Evolutionary conservation across 345 rosid genomes (phyloP), one percentile per base, ranked within the genome.

Genomic region (Firmiana major): DNA sequence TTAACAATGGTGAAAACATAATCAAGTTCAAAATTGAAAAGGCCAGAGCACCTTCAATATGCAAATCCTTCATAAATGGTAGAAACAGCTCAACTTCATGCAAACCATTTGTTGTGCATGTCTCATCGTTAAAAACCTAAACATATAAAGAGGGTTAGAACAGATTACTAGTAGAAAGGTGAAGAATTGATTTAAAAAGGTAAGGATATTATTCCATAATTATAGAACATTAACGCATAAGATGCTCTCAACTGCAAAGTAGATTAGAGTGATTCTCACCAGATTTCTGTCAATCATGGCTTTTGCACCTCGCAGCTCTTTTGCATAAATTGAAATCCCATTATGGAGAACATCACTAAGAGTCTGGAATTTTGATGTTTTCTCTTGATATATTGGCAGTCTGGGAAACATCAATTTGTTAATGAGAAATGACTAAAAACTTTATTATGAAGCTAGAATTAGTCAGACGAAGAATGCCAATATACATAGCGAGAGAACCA

Each of bases 81-180:
- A 81, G 85, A 79, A 89, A 90, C 76, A 93, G 79, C 83, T 92
- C 97, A 63, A 95, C 81, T 79, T 93, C 93, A 84, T 90, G 98
- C 74, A 80, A 80, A 71, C 84, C 89, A 54, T 90, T 91, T 63
- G 86, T 79, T 13, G 63, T 81, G 83, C 87, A 85, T 48, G 89
- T 83, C 66, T 88, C 93, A 63, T 87, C 93, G 53, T 81, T 76
- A 73, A 78, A 81, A 83, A 90, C 91, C 99, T 93, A 81, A 54
- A 77, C 64, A 66, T 59, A 57, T 62, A 77, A 16, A 73, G 7
- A 62, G 62, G 63, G 17, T 77, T n/a, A 77, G 34, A 65, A 45
- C 34, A 63, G 69, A 48, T 40, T 54, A 28, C 59, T 64, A 55
- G 58, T 15, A 1, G 0, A n/a, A 58, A 76, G 55, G 66, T 67